Base-by-base conservation (phyloP, 2,329 filamentous ascomycete genomes). In the Colletotrichum liaoningense region DNA sequence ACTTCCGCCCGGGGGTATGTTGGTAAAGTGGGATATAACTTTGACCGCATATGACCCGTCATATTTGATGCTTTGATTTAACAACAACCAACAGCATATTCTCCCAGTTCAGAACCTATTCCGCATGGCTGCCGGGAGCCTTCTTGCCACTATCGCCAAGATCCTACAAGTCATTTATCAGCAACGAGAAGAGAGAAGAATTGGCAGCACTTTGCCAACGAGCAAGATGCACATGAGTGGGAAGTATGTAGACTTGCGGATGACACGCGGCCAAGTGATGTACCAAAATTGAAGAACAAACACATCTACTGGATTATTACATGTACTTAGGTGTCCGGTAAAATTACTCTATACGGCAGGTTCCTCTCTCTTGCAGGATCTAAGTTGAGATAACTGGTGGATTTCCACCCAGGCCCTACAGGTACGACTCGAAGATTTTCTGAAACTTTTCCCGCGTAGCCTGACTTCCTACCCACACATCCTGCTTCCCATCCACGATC, bases 401-500 rank as follows among this genome's bases (percentile, higher is more conserved):
- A 11, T n/a, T 49, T 49, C 16, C 9, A 6, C 5, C 19, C 11
- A 22, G 19, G 16, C 11, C n/a, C 24, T 60, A 60, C 35, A 60
- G 24, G 9, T 72, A 74, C 35, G 72, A 72, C 46, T 78, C 58
- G 9, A 80, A 80, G 0, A 79, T 11, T 58, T 75, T 66, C 63
- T 80, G 59, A 19, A 75, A 80, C 57, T 78, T 77, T 2, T 67
- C 12, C 4, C 60, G 62, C 8, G 63, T 75, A 1, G 60, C 54
- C 19, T 70, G 63, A 8, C 77, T 74, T 0, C 79, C 79, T 2
- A 75, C 56, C 79, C 79, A 80, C 4, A 79, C 75, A 70, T 77
- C 77, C n/a, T 66, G 71, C 0, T 55, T 73, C 28, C 63, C 56
- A 12, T 80, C 74, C 0, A 80, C 75, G 2, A 76, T 77, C 63